Evolutionary conservation across 192 early-diverging fungal species (phyloP).

Genomic region (Backusella luteola): DNA sequence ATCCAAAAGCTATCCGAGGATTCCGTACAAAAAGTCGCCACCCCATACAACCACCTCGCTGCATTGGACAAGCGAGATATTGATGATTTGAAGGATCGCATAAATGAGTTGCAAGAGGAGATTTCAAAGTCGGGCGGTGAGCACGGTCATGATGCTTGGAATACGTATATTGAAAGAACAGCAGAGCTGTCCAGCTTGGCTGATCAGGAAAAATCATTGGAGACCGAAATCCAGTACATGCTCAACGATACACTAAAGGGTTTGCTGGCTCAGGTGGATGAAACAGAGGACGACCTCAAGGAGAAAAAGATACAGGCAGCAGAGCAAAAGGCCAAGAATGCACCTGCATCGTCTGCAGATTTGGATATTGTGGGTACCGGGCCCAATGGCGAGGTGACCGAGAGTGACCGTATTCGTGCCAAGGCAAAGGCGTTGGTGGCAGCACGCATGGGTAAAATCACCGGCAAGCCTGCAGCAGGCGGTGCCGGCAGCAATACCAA

Average conservation of each 20-base stretch:
- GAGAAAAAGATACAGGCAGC: conserved; percentile 42
- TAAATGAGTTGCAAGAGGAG: conserved; percentile 42
- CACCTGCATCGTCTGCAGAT: conserved; percentile 10
- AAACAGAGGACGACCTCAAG: conserved; percentile 45
- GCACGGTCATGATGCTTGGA: conserved; percentile 19
- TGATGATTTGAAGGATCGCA: conserved; percentile 38
- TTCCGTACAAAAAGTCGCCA: conserved; percentile 2
- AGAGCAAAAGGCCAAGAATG: conserved; percentile 29
- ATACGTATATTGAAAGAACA: conserved; percentile 30
- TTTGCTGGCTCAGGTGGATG: conserved; percentile 41
- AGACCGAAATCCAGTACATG: conserved; percentile 39
- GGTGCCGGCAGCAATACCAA: not conserved
- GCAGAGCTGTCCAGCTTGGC: conserved; percentile 44
- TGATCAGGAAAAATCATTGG: conserved; percentile 48
- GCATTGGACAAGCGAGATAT: conserved; percentile 42
- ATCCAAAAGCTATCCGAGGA: conserved; percentile 18
- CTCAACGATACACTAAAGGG: conserved; percentile 37
- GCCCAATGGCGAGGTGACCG: conserved; percentile 50
- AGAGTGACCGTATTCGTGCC: conserved; percentile 51
- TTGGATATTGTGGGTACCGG: conserved; percentile 47
- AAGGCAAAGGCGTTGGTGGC: conserved; percentile 53
- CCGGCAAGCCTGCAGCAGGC: conserved; percentile 34
- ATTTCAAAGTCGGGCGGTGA: conserved; percentile 16
- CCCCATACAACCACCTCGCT: conserved; percentile 9
- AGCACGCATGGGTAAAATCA: conserved; percentile 48